Evolutionary conservation across 164 flowering plant species (phyloP), one percentile per base, ranked within the genome.

Genomic region (Magnolia kwangsiensis): DNA sequence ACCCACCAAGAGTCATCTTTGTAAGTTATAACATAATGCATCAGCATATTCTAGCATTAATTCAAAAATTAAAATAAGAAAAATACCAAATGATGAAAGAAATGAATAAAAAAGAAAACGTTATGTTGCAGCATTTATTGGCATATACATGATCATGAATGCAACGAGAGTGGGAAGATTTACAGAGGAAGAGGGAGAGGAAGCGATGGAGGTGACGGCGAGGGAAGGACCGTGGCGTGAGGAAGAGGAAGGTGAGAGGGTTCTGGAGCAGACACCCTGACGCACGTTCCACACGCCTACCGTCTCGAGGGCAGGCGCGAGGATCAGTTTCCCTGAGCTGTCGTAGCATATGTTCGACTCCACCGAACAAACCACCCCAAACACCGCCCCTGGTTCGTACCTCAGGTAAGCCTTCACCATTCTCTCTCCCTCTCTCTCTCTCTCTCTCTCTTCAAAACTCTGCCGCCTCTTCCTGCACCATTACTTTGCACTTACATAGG

Each of bases 361-460:
- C 4, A 81, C 76, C 1, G 98, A 94, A 0, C 82, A 90, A 9
- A 96, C 86, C 14, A 96, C 98, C 5, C 99, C 98, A 74, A 96
- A 93, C 10, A 89, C 79, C 74, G 91, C 86, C 75, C 89, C 89
- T 18, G 92, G 87, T 82, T 96, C 98, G 86, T 96, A 96, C 74
- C 98, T 76, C 7, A 92, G 87, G 81, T 96, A 96, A 5, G 98
- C 72, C 86, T 96, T 96, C 95, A 92, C 99, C 99, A 96, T 96
- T 67, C 37, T 10, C 37, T 29, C 58, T 68, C 70, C 24, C 75
- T 50, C 21, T 27, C 13, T 65, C 29, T 27, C 20, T 13, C 29
- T 24, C 68, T 65, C 21, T 23, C 21, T 65, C 68, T 65, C 21
- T 55, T 55, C 61, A 11, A 55, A 55, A 55, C 61, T 55, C 1